These are phyloP conservation scores for Colletotrichum brevisporum DNA, from an alignment of 2,329 filamentous ascomycete genomes.

Conservation along the genomic window DNA sequence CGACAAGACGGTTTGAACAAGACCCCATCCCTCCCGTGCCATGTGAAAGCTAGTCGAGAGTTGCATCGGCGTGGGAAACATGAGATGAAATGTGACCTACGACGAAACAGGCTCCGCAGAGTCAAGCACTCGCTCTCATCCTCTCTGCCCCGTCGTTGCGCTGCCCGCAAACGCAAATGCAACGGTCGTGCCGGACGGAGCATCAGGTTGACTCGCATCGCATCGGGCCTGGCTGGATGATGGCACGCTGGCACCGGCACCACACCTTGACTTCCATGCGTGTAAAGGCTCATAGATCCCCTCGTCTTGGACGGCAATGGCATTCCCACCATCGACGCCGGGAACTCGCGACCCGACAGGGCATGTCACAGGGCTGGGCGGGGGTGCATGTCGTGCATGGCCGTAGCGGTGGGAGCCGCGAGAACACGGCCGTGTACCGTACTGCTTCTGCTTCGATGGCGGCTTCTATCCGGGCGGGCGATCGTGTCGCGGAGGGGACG, in stretches of 20 bases:
- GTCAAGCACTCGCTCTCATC: not conserved
- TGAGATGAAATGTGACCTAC: slow-evolving; percentile 33
- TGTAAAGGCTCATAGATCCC: slow-evolving; percentile 6
- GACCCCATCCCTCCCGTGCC: not conserved
- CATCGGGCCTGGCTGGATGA: not conserved
- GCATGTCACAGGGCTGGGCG: slow-evolving; percentile 18
- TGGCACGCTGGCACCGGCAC: not conserved
- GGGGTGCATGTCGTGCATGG: slow-evolving; percentile 11
- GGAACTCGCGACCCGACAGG: slow-evolving; percentile 17
- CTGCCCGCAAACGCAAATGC: not conserved
- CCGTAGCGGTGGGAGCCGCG: slow-evolving; percentile 3
- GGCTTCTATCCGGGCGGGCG: too few relatives aligned
- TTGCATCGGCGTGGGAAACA: slow-evolving; percentile 31
- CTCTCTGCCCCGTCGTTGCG: not conserved
- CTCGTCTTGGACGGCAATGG: not conserved
- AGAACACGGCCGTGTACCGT: not conserved
- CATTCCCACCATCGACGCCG: not conserved
- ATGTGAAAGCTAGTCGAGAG: slow-evolving; percentile 36
- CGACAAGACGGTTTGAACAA: slow-evolving; percentile 38
- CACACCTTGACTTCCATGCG: not conserved
- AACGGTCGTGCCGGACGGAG: slow-evolving; percentile 13
- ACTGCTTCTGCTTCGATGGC: not conserved
- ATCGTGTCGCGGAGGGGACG: slow-evolving; percentile 1
- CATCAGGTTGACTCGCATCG: not conserved
- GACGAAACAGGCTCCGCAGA: slow-evolving; percentile 34